These are phyloP conservation scores for Apiotrichum gracile DNA, from an alignment of 1,284 basidiomycete genomes.

Conservation along the genomic window DNA sequence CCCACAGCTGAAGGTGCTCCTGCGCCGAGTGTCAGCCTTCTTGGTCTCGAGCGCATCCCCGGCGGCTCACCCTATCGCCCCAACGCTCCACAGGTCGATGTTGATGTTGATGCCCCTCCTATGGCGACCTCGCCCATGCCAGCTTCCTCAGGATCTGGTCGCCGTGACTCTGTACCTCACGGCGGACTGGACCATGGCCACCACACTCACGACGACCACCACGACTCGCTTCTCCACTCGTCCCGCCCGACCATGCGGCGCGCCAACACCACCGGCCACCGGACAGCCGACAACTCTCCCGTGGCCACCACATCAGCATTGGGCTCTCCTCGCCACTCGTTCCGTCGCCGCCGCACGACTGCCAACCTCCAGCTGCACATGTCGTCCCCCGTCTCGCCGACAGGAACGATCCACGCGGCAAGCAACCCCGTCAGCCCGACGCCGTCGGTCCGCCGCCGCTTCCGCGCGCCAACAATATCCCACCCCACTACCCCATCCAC, in stretches of 20 bases:
- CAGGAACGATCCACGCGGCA: background rate
- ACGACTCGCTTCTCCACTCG: slow-evolving; percentile 3
- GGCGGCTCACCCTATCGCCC: background rate
- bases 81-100: background rate
- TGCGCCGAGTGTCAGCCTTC: background rate
- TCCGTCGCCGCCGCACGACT: slow-evolving; percentile 22
- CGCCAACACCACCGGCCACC: slow-evolving; percentile 7
- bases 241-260: slow-evolving; percentile 7
- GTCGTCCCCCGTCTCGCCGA: slow-evolving; percentile 21
- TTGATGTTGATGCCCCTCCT: background rate
- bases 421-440: slow-evolving; percentile 31
- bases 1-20: background rate
- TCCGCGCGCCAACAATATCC: slow-evolving; percentile 27
- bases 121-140: background rate
- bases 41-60: background rate
- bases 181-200: background rate
- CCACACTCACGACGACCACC: background rate
- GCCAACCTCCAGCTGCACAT: slow-evolving; percentile 10
- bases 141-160: background rate
- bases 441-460: slow-evolving; percentile 23
- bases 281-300: background rate
- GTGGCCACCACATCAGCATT: background rate
- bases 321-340: background rate
- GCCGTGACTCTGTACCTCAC: too few relatives aligned
- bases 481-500: slow-evolving; percentile 29